phyloP scores from a whole-genome alignment of 768 basidiomycete genomes.

The Boletus insuetus region DNA sequence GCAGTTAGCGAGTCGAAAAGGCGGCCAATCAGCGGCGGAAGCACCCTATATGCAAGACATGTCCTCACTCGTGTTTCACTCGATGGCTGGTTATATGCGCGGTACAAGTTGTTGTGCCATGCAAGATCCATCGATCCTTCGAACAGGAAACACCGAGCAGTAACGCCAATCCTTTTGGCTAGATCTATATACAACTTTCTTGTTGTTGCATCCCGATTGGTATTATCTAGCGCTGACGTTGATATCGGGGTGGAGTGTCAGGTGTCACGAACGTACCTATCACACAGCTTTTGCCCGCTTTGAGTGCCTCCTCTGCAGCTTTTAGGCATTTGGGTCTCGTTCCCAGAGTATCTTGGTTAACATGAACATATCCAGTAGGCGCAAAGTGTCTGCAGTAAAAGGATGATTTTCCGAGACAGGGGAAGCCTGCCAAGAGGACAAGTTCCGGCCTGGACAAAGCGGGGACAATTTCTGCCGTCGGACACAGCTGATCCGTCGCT shows the following conservation, averaged over 20 bases:
- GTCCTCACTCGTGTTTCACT: constrained; percentile 12
- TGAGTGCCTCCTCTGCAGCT: constrained; percentile 53
- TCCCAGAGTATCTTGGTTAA: constrained; percentile 84
- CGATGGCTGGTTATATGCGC: constrained; percentile 61
- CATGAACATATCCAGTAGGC: constrained; percentile 66
- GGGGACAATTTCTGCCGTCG: constrained; percentile 17
- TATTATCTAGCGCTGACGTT: constrained; percentile 63
- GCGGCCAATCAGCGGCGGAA: neutral
- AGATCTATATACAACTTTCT: constrained; percentile 70
- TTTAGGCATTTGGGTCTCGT: constrained; percentile 75
- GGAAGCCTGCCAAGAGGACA: constrained; percentile 61
- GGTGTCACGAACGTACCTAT: constrained; percentile 52
- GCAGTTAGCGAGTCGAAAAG: constrained; percentile 31
- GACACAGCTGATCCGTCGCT: constrained; percentile 40
- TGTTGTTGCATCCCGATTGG: constrained; percentile 74
- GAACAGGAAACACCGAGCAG: constrained; percentile 72
- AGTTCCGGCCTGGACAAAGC: constrained; percentile 37
- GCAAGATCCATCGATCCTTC: constrained; percentile 75
- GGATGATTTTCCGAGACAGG: constrained; percentile 75
- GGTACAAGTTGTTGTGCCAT: constrained; percentile 92
- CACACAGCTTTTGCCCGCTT: constrained; percentile 63
- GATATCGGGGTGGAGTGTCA: neutral
- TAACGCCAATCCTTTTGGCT: constrained; percentile 52
- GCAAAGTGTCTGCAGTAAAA: constrained; percentile 73
- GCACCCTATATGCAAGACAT: neutral